These are phyloP conservation scores for Macaranga tanarius DNA, from an alignment of 441 rosid species.

Conservation along the genomic window DNA sequence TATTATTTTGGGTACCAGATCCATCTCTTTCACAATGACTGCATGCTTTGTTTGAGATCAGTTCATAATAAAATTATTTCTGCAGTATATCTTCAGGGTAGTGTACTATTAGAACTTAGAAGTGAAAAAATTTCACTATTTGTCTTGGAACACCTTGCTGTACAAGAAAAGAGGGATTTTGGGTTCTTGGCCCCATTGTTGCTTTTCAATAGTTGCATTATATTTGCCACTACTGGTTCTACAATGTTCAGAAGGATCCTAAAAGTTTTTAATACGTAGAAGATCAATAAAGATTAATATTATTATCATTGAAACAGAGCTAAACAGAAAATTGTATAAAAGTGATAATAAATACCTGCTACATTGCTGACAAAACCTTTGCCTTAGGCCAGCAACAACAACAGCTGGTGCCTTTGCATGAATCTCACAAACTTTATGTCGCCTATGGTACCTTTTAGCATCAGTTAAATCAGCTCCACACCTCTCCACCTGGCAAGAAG, in stretches of 20 bases:
- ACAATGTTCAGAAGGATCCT: not conserved
- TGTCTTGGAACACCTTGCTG: not conserved
- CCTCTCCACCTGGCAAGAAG: conserved; percentile 58
- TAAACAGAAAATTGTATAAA: not conserved
- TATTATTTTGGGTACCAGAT: too few species aligned
- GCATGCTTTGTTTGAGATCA: not conserved
- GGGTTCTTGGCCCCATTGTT: not conserved
- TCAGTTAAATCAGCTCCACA: conserved; percentile 49
- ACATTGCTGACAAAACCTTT: conserved; percentile 74
- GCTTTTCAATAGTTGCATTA: not conserved
- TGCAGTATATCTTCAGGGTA: not conserved
- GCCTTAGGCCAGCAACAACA: conserved; percentile 43
- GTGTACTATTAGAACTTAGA: not conserved
- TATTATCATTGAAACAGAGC: not conserved
- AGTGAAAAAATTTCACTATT: not conserved
- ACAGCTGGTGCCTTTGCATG: conserved; percentile 55
- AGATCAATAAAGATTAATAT: not conserved
- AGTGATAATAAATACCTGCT: conserved; percentile 47
- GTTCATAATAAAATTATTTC: not conserved
- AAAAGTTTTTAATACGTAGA: not conserved
- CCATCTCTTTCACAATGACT: not conserved
- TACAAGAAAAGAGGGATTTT: conserved; percentile 2
- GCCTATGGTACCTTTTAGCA: conserved; percentile 51
- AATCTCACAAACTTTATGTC: conserved; percentile 65
- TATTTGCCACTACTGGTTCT: not conserved